Evolutionary conservation across 2,329 filamentous ascomycete species (phyloP), one percentile per base, ranked within the genome.

Genomic region (Lojkania enalia): DNA sequence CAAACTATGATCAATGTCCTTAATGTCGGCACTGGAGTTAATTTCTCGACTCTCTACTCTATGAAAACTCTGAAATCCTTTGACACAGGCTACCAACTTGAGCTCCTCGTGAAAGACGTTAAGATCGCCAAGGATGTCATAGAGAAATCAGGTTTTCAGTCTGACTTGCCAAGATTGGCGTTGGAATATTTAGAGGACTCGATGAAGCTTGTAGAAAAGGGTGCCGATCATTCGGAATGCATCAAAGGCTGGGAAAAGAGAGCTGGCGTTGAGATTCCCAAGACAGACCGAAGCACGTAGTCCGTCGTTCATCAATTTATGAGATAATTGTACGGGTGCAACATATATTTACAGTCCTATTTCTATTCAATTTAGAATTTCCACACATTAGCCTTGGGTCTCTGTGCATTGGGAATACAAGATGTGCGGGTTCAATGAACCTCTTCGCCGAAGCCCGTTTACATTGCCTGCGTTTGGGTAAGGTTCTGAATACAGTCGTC

Each of bases 1-100:
- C 60, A 68, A 33, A 61, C 58, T 18, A 72, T 72, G 69, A 64
- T 73, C 36, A 68, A 73, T 36, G 69, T 69, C 3, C 55, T 73
- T 38, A 72, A 73, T 43, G 68, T 72, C 3, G 71, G 70, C 4
- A 72, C 70, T 0, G 71, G 70, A 2, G 60, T 67, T 2, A 67
- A 63, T 42, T 73, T 71, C 40, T 69, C 66, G 2, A 72, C 70
- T 0, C 44, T 39, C 35, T 53, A 64, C 40, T 62, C 58, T 5
- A 58, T 59, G 46, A 50, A 49, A 20, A 56, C 55, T 16, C 47
- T 49, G 29, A 60, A 61, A 23, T 53, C 58, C 2, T 67, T 65
- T 40, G 58, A 68, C 29, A 54, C 48, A 14, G 68, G 66, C 2
- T 70, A 68, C 36, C 66, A 65, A 5, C 54, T 71, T 13, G 64